Percentiles rank a stretch among this genome's conserved stretches.
phyloP scores from a whole-genome alignment of 805 yeast species.

The Candida wancherniae region DNA sequence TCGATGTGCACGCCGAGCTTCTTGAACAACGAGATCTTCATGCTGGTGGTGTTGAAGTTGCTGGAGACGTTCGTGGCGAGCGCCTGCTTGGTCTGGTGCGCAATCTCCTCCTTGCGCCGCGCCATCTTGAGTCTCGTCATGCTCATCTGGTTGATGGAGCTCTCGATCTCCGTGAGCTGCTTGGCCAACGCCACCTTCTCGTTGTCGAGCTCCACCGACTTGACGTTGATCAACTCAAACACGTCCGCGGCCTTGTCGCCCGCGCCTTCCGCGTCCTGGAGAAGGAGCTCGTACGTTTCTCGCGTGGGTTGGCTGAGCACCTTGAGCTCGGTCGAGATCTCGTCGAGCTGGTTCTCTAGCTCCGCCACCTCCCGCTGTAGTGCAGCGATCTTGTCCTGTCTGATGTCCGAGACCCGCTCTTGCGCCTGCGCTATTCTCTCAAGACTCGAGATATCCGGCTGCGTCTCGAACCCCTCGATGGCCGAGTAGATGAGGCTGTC shows the following conservation, averaged over 20 bases:
- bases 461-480: slow-evolving; percentile 46
- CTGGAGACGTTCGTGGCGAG: slow-evolving; percentile 27
- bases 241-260: slow-evolving; percentile 17
- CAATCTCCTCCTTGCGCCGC: slow-evolving; percentile 35
- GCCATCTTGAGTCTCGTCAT: slow-evolving; percentile 33
- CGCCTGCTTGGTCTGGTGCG: slow-evolving; percentile 23
- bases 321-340: slow-evolving; percentile 16
- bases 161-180: slow-evolving; percentile 45
- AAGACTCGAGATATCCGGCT: slow-evolving; percentile 45
- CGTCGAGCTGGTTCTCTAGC: slow-evolving; percentile 15
- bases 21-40: slow-evolving; percentile 57
- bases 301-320: slow-evolving; percentile 20
- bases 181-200: slow-evolving; percentile 49
- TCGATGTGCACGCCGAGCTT: slow-evolving; percentile 55
- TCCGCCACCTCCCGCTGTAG: slow-evolving; percentile 10
- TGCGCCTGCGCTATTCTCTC: slow-evolving; percentile 41
- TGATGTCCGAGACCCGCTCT: slow-evolving; percentile 21
- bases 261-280: slow-evolving; percentile 21
- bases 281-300: slow-evolving; percentile 18
- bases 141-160: slow-evolving; percentile 33
- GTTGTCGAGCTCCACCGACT: slow-evolving; percentile 36
- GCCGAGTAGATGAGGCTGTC: slow-evolving; percentile 37
- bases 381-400: slow-evolving; percentile 22
- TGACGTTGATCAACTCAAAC: slow-evolving; percentile 23
- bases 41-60: slow-evolving; percentile 40